These are phyloP conservation scores for Capsicum rhomboideum DNA, from an alignment of 257 asterid species.

Conservation along the genomic window DNA sequence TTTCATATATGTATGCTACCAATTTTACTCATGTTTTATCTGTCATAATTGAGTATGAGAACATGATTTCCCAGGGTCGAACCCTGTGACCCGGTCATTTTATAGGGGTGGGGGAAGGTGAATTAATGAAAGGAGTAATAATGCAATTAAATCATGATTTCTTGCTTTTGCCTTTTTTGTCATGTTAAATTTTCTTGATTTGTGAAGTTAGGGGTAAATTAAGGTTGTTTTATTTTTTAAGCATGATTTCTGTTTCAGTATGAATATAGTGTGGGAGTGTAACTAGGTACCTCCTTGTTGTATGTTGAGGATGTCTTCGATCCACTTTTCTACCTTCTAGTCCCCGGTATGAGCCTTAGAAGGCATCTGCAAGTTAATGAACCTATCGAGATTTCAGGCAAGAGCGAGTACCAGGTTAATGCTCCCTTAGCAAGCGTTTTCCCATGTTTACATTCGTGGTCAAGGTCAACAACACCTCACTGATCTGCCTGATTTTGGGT, in stretches of 20 bases:
- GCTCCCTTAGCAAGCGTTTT: not conserved
- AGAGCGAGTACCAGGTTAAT: not conserved
- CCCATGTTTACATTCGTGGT: not conserved
- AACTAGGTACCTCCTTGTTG: not conserved
- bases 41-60: not conserved
- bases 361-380: not conserved
- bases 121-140: not conserved
- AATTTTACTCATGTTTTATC: not conserved
- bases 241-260: not conserved
- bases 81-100: not conserved
- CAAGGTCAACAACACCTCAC: not conserved
- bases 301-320: not conserved
- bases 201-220: not conserved
- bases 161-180: not conserved
- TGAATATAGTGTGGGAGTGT: not conserved
- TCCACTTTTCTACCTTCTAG: not conserved
- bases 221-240: not conserved
- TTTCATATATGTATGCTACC: not conserved
- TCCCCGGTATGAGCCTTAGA: not conserved
- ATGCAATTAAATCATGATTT: not conserved
- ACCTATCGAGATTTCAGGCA: not conserved
- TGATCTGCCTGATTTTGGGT: not conserved
- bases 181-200: not conserved
- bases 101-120: not conserved
- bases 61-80: not conserved